Percentiles rank a stretch among this genome's conserved stretches.
Evolutionary conservation across 179 eudicot genomes (phyloP).

Genomic region (Silene coronaria): DNA sequence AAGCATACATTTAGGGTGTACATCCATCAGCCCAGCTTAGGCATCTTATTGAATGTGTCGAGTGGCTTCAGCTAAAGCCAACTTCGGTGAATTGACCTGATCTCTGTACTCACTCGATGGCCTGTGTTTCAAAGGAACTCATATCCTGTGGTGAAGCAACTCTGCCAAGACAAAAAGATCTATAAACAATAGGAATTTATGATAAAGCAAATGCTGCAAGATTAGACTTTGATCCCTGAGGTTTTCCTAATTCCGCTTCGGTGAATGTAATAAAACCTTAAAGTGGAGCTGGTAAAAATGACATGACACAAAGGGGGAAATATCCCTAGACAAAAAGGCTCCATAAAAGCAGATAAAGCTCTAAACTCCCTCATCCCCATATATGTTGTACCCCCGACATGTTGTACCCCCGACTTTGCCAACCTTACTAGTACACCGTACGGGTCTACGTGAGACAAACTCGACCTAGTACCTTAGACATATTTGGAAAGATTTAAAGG

Average conservation of each 20-base stretch:
- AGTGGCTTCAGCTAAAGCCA: conserved; percentile 26
- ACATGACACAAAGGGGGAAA: too few relatives aligned
- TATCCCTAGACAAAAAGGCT: background rate
- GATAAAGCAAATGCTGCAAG: background rate
- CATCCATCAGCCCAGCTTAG: conserved; percentile 26
- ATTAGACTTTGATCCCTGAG: too few relatives aligned
- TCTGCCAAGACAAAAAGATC: conserved; percentile 11
- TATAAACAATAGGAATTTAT: background rate
- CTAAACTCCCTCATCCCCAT: background rate
- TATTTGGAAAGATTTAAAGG: background rate
- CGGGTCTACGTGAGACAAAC: background rate
- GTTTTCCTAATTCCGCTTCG: too few relatives aligned
- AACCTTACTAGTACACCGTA: too few relatives aligned
- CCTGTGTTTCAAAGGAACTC: conserved; percentile 25
- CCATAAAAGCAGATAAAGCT: background rate
- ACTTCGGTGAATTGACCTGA: conserved; percentile 18
- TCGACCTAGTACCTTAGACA: background rate
- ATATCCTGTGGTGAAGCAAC: conserved; percentile 24
- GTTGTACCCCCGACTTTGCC: background rate
- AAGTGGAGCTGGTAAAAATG: too few relatives aligned
- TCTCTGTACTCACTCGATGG: conserved; percentile 27
- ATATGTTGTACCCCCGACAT: too few relatives aligned
- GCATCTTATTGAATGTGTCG: conserved; percentile 22
- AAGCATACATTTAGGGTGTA: conserved; percentile 20
- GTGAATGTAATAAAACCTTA: too few relatives aligned